Base-by-base conservation (phyloP, 2,329 filamentous ascomycete genomes). In the Stemphylium lycopersici region DNA sequence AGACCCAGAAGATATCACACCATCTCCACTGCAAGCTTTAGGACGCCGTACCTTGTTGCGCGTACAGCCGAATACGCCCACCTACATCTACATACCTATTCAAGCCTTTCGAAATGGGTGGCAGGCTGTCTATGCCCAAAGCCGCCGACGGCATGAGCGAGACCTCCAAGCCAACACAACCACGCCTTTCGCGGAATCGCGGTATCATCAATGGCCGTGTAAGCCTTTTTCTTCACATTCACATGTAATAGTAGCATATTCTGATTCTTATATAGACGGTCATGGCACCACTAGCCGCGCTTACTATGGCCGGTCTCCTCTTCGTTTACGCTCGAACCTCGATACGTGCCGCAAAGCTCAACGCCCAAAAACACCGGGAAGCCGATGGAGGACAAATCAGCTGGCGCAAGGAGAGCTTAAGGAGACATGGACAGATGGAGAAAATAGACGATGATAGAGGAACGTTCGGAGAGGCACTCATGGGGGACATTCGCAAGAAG, bases 281-380 rank as follows among this genome's bases (percentile, higher is more conserved):
- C 33, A 81, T 83, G 55, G 84, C 84, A 2, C 85, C 85, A 4
- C 77, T 85, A n/a, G 84, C 84, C n/a, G 84, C 84, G 22, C 78
- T 86, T 59, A 83, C 82, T 12, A 87, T 87, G 84, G 85, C 84
- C 13, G 72, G 81, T 43, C 68, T 87, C 18, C 79, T 87, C 29
- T 84, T 83, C 71, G 75, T 82, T 31, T 90, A 90, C 73, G 80
- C 86, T 24, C 77, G 87, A 45, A 87, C 83, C 7, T 87, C 84
- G 20, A 90, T 90, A 58, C 79, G 82, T 56, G 83, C 86, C 20
- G 88, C 88, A 2, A 88, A 88, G 63, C 78, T 83, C 41, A 88
- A 89, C 59, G 87, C 87, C 0, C 80, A 85, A 61, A 77, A 79
- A 57, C 82, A 85, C 48, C 77, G 85, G 42, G 81, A 85, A 61